Evolutionary conservation across 2,329 filamentous ascomycete species (phyloP).

Genomic region (Phaeomoniella chlamydospora): DNA sequence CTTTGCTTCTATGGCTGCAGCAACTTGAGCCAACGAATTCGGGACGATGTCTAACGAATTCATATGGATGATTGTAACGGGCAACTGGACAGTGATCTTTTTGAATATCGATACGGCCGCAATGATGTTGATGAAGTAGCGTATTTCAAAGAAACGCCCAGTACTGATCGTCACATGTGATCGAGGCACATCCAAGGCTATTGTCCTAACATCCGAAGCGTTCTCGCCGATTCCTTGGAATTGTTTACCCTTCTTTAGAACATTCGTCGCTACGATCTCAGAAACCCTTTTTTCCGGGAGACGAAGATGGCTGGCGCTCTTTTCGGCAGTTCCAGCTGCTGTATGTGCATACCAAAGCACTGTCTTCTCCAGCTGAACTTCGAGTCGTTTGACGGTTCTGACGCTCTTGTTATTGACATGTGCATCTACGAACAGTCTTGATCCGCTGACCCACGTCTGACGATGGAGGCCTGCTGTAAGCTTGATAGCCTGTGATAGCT

Average conservation of each 20-base stretch:
- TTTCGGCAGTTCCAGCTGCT: slow-evolving; percentile 32
- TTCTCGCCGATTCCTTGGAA: slow-evolving; percentile 8
- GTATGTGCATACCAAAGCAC: slow-evolving; percentile 17
- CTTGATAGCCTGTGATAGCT: slow-evolving; percentile 26
- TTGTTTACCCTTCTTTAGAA: slow-evolving; percentile 29
- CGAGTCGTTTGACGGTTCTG: slow-evolving; percentile 33
- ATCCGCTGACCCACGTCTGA: slow-evolving; percentile 44
- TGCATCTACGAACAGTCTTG: slow-evolving; percentile 38
- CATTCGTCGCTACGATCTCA: slow-evolving; percentile 27
- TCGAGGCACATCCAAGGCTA: slow-evolving; percentile 3
- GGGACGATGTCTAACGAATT: slow-evolving; percentile 42
- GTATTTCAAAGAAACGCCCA: slow-evolving; percentile 41
- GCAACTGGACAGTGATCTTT: slow-evolving; percentile 36
- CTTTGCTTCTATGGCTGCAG: slow-evolving; percentile 39
- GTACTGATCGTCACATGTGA: slow-evolving; percentile 11
- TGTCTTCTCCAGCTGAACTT: slow-evolving; percentile 33
- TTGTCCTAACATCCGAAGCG: slow-evolving; percentile 1
- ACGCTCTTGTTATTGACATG: slow-evolving; percentile 34
- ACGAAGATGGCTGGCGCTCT: slow-evolving; percentile 33
- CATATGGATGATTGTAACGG: slow-evolving; percentile 42
- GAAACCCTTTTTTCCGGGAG: slow-evolving; percentile 38
- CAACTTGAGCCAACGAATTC: slow-evolving; percentile 35
- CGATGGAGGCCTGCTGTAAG: slow-evolving; percentile 39
- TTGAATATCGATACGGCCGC: slow-evolving; percentile 31
- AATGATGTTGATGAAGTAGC: slow-evolving; percentile 38